Conservation (phyloP, 2,329 filamentous ascomycete genomes). For the Fusarium tupiense region DNA sequence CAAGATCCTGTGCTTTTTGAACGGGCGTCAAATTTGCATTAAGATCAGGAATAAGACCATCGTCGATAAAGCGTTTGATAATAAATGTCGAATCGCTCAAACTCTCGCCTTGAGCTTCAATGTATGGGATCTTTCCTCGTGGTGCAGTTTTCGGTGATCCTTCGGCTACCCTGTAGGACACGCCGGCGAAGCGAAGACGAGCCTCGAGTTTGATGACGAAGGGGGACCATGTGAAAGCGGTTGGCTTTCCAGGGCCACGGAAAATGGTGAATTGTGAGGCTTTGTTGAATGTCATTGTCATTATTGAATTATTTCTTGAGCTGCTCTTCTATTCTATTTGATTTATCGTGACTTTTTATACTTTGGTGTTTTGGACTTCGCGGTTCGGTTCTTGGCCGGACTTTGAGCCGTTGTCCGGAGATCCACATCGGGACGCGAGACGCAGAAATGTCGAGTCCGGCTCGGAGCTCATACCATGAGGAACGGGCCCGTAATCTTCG, state of each 20-base stretch:
- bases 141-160: constrained; percentile 60
- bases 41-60: constrained; percentile 57
- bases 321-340: not conserved
- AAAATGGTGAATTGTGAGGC: constrained; percentile 50
- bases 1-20: constrained; percentile 60
- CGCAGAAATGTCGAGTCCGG: constrained; percentile 1
- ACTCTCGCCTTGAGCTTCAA: constrained; percentile 48
- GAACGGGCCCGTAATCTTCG: not conserved
- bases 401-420: constrained; percentile 8
- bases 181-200: constrained; percentile 63
- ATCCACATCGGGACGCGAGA: constrained; percentile 5
- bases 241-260: constrained; percentile 57
- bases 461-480: not conserved
- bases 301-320: too few species aligned
- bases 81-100: constrained; percentile 68
- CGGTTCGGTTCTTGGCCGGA: not conserved
- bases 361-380: not conserved
- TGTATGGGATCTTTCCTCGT: constrained; percentile 69
- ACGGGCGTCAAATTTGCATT: constrained; percentile 53
- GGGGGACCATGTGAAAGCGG: constrained; percentile 65
- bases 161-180: constrained; percentile 56
- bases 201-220: constrained; percentile 72
- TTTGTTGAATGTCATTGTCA: not conserved
- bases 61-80: constrained; percentile 52
- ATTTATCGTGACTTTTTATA: not conserved